phyloP scores from a whole-genome alignment of 495 filamentous ascomycete genomes.

The Talaromyces adpressus region DNA sequence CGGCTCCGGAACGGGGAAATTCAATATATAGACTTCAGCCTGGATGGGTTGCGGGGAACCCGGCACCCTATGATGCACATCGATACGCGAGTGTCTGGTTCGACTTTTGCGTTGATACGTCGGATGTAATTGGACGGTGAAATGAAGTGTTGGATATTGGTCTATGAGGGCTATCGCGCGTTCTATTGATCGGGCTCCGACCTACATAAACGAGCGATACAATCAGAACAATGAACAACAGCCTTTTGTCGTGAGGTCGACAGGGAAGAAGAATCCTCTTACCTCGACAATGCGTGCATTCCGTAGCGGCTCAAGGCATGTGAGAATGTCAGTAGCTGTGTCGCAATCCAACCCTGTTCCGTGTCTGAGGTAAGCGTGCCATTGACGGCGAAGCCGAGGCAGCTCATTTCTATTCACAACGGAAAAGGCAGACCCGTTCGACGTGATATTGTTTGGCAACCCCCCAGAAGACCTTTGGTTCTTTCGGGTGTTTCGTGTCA shows the following conservation, averaged over 20 bases:
- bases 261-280: constrained; percentile 2
- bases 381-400: constrained; percentile 24
- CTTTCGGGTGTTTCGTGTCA: constrained; percentile 21
- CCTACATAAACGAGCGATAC: constrained; percentile 11
- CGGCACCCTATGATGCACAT: constrained; percentile 13
- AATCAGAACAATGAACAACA: not conserved
- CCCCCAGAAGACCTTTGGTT: constrained; percentile 10
- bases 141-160: constrained; percentile 21
- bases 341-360: constrained; percentile 12
- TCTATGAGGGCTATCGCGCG: constrained; percentile 16
- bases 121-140: constrained; percentile 25
- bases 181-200: constrained; percentile 15
- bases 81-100: constrained; percentile 10
- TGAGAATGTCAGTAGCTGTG: constrained; percentile 19
- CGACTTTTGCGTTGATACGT: not conserved
- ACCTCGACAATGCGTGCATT: constrained; percentile 26
- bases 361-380: constrained; percentile 21
- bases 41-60: constrained; percentile 18
- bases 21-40: constrained; percentile 26
- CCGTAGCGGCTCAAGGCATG: constrained; percentile 14
- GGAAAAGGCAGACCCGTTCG: constrained; percentile 16
- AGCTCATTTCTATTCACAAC: constrained; percentile 13
- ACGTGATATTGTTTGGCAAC: constrained; percentile 14
- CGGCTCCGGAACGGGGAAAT: constrained; percentile 15
- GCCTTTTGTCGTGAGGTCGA: not conserved